Conservation (phyloP, 2,329 filamentous ascomycete genomes). For the Phoma sp. region DNA sequence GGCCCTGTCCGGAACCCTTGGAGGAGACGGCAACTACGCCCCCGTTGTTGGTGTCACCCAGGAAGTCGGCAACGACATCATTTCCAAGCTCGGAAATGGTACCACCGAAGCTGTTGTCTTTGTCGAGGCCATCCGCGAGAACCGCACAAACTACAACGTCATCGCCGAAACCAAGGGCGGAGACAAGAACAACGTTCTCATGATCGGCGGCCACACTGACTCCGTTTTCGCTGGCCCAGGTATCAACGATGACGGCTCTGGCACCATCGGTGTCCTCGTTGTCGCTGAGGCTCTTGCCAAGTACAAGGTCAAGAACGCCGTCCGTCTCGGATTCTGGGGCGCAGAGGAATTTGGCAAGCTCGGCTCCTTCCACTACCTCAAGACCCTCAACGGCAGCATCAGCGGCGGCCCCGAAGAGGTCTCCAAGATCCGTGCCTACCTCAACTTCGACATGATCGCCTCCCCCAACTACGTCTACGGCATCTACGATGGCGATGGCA, state of each 20-base stretch:
- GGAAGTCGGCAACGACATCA: constrained; percentile 64
- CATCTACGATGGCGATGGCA: constrained; percentile 51
- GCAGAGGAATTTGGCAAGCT: constrained; percentile 53
- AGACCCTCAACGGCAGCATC: constrained; percentile 44
- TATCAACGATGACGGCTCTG: constrained; percentile 54
- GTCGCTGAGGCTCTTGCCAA: constrained; percentile 50
- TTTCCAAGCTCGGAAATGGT: constrained; percentile 60
- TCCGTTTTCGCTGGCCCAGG: constrained; percentile 53
- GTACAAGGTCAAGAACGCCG: constrained; percentile 51
- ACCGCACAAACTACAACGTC: constrained; percentile 55
- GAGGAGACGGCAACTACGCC: constrained; percentile 61
- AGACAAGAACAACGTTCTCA: constrained; percentile 52
- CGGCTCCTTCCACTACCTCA: constrained; percentile 50
- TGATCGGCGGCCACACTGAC: constrained; percentile 51
- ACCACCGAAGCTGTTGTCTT: constrained; percentile 44
- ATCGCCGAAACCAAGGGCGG: constrained; percentile 50
- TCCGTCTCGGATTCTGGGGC: constrained; percentile 51
- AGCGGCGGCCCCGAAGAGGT: constrained; percentile 40
- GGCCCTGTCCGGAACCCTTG: constrained; percentile 71
- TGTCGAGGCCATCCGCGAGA: constrained; percentile 55
- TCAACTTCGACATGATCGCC: constrained; percentile 56
- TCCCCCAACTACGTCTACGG: constrained; percentile 50
- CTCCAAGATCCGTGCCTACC: constrained; percentile 50
- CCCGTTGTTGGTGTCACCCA: constrained; percentile 72
- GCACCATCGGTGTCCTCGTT: constrained; percentile 49